Percentiles rank a stretch among this genome's conserved stretches.
Evolutionary conservation across 345 rosid species (phyloP).

Genomic region (Carallia brachiata): DNA sequence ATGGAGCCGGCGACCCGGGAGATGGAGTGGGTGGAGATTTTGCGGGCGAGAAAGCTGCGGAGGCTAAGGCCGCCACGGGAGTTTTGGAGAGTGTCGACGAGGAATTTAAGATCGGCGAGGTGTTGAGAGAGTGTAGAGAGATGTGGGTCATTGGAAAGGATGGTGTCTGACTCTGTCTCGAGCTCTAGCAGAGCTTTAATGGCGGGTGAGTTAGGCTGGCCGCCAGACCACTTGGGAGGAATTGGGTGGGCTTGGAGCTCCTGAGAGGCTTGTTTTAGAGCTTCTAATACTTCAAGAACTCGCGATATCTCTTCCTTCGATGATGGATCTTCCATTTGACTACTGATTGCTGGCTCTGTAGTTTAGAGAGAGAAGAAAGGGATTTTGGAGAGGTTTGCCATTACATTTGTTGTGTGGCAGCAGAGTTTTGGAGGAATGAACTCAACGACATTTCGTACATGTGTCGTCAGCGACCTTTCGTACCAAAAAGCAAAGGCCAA

Average conservation of each 20-base stretch:
- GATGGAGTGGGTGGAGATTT: conserved; percentile 51
- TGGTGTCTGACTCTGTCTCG: conserved; percentile 47
- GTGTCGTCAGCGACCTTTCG: no score
- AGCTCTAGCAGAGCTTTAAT: conserved; percentile 62
- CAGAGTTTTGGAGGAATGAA: background rate
- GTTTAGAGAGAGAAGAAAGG: background rate
- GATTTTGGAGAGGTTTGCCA: background rate
- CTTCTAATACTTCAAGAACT: conserved; percentile 52
- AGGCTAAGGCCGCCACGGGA: conserved; percentile 46
- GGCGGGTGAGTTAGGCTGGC: conserved; percentile 44
- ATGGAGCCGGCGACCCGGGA: conserved; percentile 66
- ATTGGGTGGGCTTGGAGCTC: conserved; percentile 48
- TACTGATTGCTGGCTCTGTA: background rate
- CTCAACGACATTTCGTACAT: conserved; percentile 4
- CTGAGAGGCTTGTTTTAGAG: conserved; percentile 61
- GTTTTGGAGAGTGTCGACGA: conserved; percentile 34
- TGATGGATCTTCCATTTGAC: conserved; percentile 19
- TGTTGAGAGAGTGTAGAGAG: conserved; percentile 48
- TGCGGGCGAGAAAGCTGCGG: conserved; percentile 50
- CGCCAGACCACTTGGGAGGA: conserved; percentile 15
- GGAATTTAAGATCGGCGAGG: conserved; percentile 45
- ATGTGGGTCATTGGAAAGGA: conserved; percentile 52
- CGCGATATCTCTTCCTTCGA: conserved; percentile 23
- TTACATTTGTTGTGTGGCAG: no score
- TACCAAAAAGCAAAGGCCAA: no score